A percentile compares a stretch with the other conserved stretches of the same genome.
Evolutionary conservation across 306 rosid species (phyloP).

Genomic region (Vicia sativa): DNA sequence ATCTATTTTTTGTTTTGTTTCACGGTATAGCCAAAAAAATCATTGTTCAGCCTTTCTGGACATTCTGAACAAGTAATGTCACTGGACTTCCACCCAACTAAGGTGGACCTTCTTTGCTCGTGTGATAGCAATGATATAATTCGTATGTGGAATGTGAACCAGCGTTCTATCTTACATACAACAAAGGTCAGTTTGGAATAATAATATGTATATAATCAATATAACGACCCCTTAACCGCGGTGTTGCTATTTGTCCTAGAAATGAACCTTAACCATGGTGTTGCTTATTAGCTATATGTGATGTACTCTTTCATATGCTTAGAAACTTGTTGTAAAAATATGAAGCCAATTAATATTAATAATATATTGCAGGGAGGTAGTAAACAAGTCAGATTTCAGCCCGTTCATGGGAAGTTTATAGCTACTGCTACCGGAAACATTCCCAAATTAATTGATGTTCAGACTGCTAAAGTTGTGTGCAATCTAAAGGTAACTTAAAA

Average conservation of each 20-base stretch:
- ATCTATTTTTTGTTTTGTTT: conserved; percentile 12
- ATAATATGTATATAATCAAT: neutral
- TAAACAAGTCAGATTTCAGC: conserved; percentile 67
- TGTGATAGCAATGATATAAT: conserved; percentile 55
- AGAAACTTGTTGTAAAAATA: conserved; percentile 9
- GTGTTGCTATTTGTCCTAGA: conserved; percentile 11
- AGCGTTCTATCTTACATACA: conserved; percentile 34
- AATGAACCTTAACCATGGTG: conserved; percentile 1
- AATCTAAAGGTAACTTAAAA: conserved; percentile 42
- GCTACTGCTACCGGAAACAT: conserved; percentile 55
- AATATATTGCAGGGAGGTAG: conserved; percentile 60
- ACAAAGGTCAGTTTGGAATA: conserved; percentile 52
- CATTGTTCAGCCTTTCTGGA: conserved; percentile 44
- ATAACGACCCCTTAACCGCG: neutral
- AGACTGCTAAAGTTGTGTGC: conserved; percentile 32
- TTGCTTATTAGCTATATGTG: conserved; percentile 2
- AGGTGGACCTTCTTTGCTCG: conserved; percentile 59
- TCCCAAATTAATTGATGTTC: conserved; percentile 54
- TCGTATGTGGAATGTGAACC: conserved; percentile 54
- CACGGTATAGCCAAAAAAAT: conserved; percentile 47
- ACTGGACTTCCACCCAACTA: conserved; percentile 70
- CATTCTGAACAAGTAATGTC: conserved; percentile 65
- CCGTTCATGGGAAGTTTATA: conserved; percentile 46
- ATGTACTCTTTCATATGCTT: conserved; percentile 27
- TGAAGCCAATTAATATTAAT: conserved; percentile 23